Evolutionary conservation across 2,329 filamentous ascomycete genomes (phyloP).

Genomic region (Nigrospora sphaerica): DNA sequence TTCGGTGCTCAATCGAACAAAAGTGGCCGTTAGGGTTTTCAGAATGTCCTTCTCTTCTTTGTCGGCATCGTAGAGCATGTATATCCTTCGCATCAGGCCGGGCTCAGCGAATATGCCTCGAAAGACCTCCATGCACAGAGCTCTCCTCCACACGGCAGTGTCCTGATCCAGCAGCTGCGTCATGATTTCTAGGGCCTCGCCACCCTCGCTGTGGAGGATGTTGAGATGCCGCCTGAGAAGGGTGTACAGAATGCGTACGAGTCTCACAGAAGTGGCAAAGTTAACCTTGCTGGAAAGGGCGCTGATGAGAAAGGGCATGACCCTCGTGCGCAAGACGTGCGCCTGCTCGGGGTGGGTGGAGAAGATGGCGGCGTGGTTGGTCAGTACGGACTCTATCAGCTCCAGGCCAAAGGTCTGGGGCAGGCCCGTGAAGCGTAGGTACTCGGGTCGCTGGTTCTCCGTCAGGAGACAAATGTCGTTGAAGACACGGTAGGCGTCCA

Average conservation of each 20-base stretch:
- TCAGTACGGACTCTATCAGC: conserved; percentile 82
- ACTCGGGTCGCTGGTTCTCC: conserved; percentile 76
- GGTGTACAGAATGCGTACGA: conserved; percentile 76
- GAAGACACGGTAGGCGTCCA: conserved; percentile 83
- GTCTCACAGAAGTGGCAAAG: conserved; percentile 76
- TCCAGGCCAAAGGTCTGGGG: conserved; percentile 82
- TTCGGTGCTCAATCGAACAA: conserved; percentile 89
- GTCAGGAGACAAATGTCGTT: conserved; percentile 85
- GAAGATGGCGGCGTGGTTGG: conserved; percentile 79
- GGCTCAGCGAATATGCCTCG: conserved; percentile 79
- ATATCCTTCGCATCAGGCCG: conserved; percentile 70
- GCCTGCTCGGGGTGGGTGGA: conserved; percentile 72
- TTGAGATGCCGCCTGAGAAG: conserved; percentile 71
- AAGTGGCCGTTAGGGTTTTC: conserved; percentile 74
- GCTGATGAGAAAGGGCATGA: conserved; percentile 78
- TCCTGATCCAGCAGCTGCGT: conserved; percentile 88
- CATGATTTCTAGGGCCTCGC: conserved; percentile 72
- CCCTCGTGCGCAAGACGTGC: conserved; percentile 65
- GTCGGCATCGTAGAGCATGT: conserved; percentile 68
- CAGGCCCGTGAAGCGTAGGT: conserved; percentile 70
- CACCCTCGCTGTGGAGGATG: conserved; percentile 70
- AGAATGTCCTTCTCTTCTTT: conserved; percentile 70
- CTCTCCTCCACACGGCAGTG: conserved; percentile 75
- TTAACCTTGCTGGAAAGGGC: conserved; percentile 70
- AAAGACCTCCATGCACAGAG: conserved; percentile 87